These are phyloP conservation scores for Candida maesae DNA, from an alignment of 805 yeast species.

Conservation along the genomic window DNA sequence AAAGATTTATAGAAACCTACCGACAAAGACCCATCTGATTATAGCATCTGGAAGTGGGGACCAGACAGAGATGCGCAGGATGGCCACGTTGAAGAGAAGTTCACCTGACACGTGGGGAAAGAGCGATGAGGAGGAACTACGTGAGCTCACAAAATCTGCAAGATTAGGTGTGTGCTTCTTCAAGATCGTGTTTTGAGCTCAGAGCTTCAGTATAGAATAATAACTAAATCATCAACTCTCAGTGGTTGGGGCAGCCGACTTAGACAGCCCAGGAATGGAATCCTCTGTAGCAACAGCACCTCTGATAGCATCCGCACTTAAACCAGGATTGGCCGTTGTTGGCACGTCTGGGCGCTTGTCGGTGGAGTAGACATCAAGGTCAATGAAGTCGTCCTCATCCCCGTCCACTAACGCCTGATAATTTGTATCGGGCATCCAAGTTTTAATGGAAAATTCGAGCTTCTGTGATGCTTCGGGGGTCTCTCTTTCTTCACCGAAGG, in stretches of 20 bases:
- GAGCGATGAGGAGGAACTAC: slow-evolving; percentile 44
- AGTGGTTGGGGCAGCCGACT: slow-evolving; percentile 4
- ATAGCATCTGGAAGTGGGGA: slow-evolving; percentile 64
- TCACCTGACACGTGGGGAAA: slow-evolving; percentile 51
- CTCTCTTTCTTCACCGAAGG: slow-evolving; percentile 25
- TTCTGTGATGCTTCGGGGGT: slow-evolving; percentile 16
- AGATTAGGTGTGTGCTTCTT: slow-evolving; percentile 59
- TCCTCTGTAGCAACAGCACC: slow-evolving; percentile 50
- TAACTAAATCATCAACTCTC: neutral
- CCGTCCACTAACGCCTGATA: slow-evolving; percentile 30
- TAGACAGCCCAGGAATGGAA: slow-evolving; percentile 42
- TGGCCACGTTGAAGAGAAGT: slow-evolving; percentile 41
- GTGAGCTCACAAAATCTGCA: slow-evolving; percentile 45
- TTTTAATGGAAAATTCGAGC: slow-evolving; percentile 28
- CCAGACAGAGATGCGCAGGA: slow-evolving; percentile 41
- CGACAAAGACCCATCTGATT: slow-evolving; percentile 56
- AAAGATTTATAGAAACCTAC: slow-evolving; percentile 47
- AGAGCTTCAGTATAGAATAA: no score
- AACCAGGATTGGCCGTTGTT: slow-evolving; percentile 25
- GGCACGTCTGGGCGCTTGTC: slow-evolving; percentile 19
- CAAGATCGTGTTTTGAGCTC: slow-evolving; percentile 35
- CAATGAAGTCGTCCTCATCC: slow-evolving; percentile 41
- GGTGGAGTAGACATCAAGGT: slow-evolving; percentile 36
- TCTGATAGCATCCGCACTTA: slow-evolving; percentile 46
- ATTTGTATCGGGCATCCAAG: slow-evolving; percentile 29